Percentiles rank a stretch among this genome's conserved stretches.
Conservation (phyloP, 1,284 basidiomycete genomes). For the Malassezia caprae region DNA sequence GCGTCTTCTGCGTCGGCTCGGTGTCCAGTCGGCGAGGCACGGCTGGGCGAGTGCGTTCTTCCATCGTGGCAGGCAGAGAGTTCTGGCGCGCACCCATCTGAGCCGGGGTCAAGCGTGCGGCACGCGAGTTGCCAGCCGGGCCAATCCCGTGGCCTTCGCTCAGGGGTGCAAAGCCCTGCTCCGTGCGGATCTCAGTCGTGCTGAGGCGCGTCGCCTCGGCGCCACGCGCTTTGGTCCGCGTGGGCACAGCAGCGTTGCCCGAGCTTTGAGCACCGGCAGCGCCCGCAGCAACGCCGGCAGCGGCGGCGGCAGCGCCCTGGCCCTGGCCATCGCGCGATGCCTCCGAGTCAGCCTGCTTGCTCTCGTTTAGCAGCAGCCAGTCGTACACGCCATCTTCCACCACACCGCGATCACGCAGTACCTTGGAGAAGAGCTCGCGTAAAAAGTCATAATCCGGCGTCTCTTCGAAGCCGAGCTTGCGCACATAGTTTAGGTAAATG, state of each 20-base stretch:
- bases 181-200: slow-evolving; percentile 17
- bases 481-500: slow-evolving; percentile 77
- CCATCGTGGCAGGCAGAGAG: background rate
- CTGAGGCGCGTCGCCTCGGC: slow-evolving; percentile 6
- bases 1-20: background rate
- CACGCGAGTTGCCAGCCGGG: background rate
- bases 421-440: slow-evolving; percentile 79
- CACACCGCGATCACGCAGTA: slow-evolving; percentile 77
- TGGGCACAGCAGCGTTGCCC: background rate
- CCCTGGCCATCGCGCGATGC: background rate
- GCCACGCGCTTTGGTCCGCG: background rate
- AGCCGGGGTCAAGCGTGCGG: background rate
- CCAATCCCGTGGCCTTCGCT: background rate
- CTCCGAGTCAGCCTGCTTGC: slow-evolving; percentile 83
- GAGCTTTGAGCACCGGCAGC: background rate
- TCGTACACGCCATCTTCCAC: slow-evolving; percentile 79
- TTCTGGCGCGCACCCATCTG: background rate
- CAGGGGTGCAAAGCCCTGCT: slow-evolving; percentile 9
- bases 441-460: slow-evolving; percentile 93
- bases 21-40: background rate
- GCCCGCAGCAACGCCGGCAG: background rate
- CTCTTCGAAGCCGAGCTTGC: slow-evolving; percentile 81
- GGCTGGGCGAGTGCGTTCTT: background rate
- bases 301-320: background rate
- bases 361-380: slow-evolving; percentile 79